Percentiles rank a stretch among this genome's conserved stretches.
Conservation (phyloP, 2,329 filamentous ascomycete genomes). For the Stagonosporopsis cucurbitacearum region DNA sequence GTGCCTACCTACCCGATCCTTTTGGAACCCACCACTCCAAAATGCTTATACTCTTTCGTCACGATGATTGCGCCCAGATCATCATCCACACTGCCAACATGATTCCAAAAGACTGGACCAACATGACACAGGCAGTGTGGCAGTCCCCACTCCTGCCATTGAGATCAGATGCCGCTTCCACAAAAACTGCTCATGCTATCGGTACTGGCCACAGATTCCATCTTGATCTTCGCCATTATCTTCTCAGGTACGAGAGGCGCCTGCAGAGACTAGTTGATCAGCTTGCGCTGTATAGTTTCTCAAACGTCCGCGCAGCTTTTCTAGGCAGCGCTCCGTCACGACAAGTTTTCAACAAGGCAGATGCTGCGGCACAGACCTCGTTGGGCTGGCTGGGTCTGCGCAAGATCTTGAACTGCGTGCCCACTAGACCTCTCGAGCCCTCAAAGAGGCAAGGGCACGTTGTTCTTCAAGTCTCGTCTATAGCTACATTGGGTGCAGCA, state of each 20-base stretch:
- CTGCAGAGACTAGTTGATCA: conserved; percentile 62
- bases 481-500: conserved; percentile 75
- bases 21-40: conserved; percentile 89
- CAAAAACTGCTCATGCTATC: conserved; percentile 30
- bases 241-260: conserved; percentile 71
- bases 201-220: conserved; percentile 78
- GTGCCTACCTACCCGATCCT: conserved; percentile 79
- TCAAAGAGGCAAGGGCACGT: conserved; percentile 44
- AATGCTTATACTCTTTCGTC: conserved; percentile 81
- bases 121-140: conserved; percentile 88
- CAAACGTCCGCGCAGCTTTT: conserved; percentile 70
- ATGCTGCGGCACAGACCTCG: conserved; percentile 58
- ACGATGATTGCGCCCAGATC: conserved; percentile 78
- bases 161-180: not conserved
- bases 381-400: conserved; percentile 80
- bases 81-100: conserved; percentile 91
- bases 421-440: conserved; percentile 42
- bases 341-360: conserved; percentile 57
- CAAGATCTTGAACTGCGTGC: conserved; percentile 63
- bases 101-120: conserved; percentile 85
- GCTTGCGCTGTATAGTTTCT: conserved; percentile 72
- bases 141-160: conserved; percentile 72
- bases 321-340: conserved; percentile 80
- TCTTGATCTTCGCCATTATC: conserved; percentile 73
- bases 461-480: conserved; percentile 75